A percentile compares a stretch with the other conserved stretches of the same genome.
These are phyloP conservation scores for Cryptococcus sp. DNA, from an alignment of 1,284 basidiomycete genomes.

Conservation along the genomic window DNA sequence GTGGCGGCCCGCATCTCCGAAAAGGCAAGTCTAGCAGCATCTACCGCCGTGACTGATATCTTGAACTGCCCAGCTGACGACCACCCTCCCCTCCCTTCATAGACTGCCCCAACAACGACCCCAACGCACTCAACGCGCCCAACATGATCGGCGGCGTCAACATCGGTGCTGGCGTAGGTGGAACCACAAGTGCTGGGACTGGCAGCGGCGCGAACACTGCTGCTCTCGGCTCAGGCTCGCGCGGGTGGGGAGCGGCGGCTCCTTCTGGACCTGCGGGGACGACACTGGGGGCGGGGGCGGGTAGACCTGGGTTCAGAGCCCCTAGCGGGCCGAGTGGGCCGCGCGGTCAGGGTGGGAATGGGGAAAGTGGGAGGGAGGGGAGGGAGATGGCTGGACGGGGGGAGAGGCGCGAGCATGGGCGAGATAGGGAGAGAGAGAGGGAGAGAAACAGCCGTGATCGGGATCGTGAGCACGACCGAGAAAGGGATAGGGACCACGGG, in stretches of 20 bases:
- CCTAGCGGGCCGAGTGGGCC: conserved; percentile 9
- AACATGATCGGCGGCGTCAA: conserved; percentile 27
- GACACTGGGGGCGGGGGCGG: conserved; percentile 19
- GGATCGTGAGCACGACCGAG: conserved; percentile 13
- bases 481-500: conserved; percentile 7
- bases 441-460: conserved; percentile 11
- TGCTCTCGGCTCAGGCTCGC: conserved; percentile 17
- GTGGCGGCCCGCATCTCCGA: conserved; percentile 80
- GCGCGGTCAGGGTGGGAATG: no score
- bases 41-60: background rate
- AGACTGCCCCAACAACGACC: conserved; percentile 45
- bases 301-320: conserved; percentile 20
- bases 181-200: conserved; percentile 17
- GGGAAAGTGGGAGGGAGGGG: conserved; percentile 7
- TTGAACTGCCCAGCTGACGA: background rate
- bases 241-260: conserved; percentile 5
- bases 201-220: conserved; percentile 22
- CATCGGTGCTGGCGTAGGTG: conserved; percentile 8
- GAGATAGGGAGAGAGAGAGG: conserved; percentile 12
- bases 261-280: background rate
- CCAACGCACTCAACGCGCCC: conserved; percentile 37
- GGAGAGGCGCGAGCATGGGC: conserved; percentile 17
- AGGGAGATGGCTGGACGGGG: conserved; percentile 21
- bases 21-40: conserved; percentile 58
- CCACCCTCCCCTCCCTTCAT: background rate